A percentile compares a stretch with the other conserved stretches of the same genome.
Evolutionary conservation across 192 early-diverging fungal species (phyloP).

Genomic region (Neocallimastix lanati): DNA sequence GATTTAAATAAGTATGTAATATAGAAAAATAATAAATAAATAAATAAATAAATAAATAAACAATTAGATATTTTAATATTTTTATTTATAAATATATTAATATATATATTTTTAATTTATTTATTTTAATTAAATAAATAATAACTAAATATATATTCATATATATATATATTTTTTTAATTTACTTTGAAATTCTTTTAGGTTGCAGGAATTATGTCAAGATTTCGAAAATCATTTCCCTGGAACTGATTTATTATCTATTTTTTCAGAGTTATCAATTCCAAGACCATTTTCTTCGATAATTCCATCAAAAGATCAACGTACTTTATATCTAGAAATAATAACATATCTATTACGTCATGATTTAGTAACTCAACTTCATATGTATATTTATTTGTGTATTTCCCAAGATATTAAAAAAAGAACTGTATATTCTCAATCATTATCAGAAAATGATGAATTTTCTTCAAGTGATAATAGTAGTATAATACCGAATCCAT

Average conservation of each 20-base stretch:
- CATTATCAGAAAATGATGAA: background rate
- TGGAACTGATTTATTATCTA: constrained; percentile 25
- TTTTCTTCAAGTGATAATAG: background rate
- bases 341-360: constrained; percentile 63
- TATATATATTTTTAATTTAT: too few relatives aligned
- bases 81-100: too few relatives aligned
- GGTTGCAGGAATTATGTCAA: constrained; percentile 9
- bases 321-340: constrained; percentile 59
- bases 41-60: too few relatives aligned
- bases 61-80: too few relatives aligned
- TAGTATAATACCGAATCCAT: constrained; percentile 4
- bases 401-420: constrained; percentile 38
- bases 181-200: constrained; percentile 5
- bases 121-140: too few relatives aligned
- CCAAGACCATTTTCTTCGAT: constrained; percentile 31
- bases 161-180: background rate
- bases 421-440: background rate
- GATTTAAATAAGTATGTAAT: constrained; percentile 31
- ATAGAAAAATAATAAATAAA: too few relatives aligned
- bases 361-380: constrained; percentile 56
- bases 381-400: constrained; percentile 53
- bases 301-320: constrained; percentile 37
- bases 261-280: constrained; percentile 33
- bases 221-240: constrained; percentile 41
- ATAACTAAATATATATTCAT: background rate